Percentiles rank a stretch among this genome's conserved stretches.
Evolutionary conservation across 306 rosid species (phyloP).

Genomic region (Cotoneaster glaucophyllus): DNA sequence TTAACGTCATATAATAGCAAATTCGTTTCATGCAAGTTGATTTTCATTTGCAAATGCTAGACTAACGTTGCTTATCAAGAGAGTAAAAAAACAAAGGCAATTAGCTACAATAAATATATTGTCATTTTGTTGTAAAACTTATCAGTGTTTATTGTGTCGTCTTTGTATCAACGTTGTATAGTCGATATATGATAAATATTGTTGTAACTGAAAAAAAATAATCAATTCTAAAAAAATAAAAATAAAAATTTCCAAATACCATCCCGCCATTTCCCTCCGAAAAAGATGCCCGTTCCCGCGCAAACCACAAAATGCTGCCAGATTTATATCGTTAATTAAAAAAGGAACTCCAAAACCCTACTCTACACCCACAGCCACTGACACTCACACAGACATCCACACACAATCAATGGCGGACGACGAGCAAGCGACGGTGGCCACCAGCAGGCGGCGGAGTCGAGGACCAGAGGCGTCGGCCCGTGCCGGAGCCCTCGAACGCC

Average conservation of each 20-base stretch:
- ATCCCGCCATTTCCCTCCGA: not conserved
- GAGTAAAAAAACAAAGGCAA: not conserved
- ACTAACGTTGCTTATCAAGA: not conserved
- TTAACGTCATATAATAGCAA: no score
- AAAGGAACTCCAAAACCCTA: not conserved
- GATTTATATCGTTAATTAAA: not conserved
- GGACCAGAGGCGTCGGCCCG: constrained; percentile 53
- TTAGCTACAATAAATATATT: no score
- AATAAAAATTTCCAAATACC: not conserved
- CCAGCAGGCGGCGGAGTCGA: constrained; percentile 47
- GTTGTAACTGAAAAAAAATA: no score
- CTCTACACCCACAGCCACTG: not conserved
- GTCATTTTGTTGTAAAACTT: no score
- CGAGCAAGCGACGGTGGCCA: constrained; percentile 27
- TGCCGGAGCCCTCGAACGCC: constrained; percentile 65
- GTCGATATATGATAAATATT: no score
- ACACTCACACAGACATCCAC: not conserved
- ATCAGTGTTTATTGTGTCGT: no score
- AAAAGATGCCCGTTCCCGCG: constrained; percentile 15
- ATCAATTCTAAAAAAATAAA: not conserved
- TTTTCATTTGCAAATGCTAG: not conserved
- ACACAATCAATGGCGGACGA: constrained; percentile 59
- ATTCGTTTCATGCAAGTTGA: no score
- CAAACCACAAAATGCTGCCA: constrained; percentile 33
- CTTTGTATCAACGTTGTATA: no score